Evolutionary conservation across 1,284 basidiomycete genomes (phyloP).

Genomic region (Singerocomus rubriflavus): DNA sequence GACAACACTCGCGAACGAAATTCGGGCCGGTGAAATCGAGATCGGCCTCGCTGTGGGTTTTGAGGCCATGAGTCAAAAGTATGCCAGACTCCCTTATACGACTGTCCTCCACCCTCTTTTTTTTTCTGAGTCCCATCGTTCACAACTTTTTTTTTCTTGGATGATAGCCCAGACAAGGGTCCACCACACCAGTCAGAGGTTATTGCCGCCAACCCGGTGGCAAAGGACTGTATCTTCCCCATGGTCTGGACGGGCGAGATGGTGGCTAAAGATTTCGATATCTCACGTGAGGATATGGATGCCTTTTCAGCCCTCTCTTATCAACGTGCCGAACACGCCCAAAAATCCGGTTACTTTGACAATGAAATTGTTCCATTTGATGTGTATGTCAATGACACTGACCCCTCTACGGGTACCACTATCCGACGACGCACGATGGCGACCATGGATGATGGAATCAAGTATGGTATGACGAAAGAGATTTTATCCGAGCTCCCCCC

Average conservation of each 20-base stretch:
- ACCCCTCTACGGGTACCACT: constrained; percentile 44
- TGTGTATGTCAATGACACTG: constrained; percentile 51
- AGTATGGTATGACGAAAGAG: constrained; percentile 74
- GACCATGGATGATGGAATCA: constrained; percentile 79
- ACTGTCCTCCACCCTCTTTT: background rate
- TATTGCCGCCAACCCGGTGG: constrained; percentile 46
- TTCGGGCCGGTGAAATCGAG: constrained; percentile 79
- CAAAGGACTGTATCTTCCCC: constrained; percentile 61
- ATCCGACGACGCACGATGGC: constrained; percentile 56
- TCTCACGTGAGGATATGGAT: constrained; percentile 85
- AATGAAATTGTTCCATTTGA: constrained; percentile 82
- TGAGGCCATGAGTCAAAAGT: constrained; percentile 84
- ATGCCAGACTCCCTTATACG: constrained; percentile 18
- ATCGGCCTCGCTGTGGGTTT: constrained; percentile 82
- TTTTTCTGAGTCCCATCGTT: background rate
- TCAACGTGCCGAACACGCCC: constrained; percentile 68
- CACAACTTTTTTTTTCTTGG: background rate
- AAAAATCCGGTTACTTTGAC: constrained; percentile 66
- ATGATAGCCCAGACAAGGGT: constrained; percentile 60
- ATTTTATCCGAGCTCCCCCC: constrained; percentile 63
- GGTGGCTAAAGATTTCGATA: constrained; percentile 68
- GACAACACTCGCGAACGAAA: constrained; percentile 77
- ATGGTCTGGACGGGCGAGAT: constrained; percentile 91
- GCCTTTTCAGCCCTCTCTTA: constrained; percentile 77
- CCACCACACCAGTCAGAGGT: constrained; percentile 59